Conservation (phyloP, 805 yeast species). For the Wickerhamomyces alni region DNA sequence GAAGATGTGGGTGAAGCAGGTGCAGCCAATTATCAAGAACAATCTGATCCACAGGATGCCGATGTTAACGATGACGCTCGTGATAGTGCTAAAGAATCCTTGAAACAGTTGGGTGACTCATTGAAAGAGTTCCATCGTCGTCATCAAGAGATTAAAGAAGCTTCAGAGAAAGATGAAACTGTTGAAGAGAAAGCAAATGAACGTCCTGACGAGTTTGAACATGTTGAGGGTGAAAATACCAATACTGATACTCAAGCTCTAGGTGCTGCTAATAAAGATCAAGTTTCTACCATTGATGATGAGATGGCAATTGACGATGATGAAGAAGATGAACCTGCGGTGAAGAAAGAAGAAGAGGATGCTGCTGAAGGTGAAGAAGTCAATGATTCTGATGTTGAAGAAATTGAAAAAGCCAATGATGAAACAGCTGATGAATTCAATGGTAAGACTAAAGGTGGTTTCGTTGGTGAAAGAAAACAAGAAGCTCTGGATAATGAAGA, state of each 20-base stretch:
- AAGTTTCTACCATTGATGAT: slow-evolving; percentile 68
- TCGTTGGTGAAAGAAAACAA: slow-evolving; percentile 40
- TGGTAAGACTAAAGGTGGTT: slow-evolving; percentile 44
- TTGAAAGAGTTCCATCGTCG: slow-evolving; percentile 88
- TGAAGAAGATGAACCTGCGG: slow-evolving; percentile 27
- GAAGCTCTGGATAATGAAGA: slow-evolving; percentile 26
- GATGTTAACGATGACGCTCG: slow-evolving; percentile 47
- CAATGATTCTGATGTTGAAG: slow-evolving; percentile 21
- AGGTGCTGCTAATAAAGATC: slow-evolving; percentile 83
- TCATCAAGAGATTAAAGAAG: slow-evolving; percentile 78
- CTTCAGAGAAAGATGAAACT: slow-evolving; percentile 42
- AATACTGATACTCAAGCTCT: slow-evolving; percentile 84
- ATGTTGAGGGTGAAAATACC: slow-evolving; percentile 73
- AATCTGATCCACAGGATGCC: slow-evolving; percentile 35
- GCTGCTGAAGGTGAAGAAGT: slow-evolving; percentile 25
- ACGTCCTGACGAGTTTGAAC: slow-evolving; percentile 82
- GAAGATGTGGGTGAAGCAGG: slow-evolving; percentile 69
- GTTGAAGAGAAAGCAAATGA: slow-evolving; percentile 51
- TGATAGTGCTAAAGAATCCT: slow-evolving; percentile 65
- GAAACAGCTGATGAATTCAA: slow-evolving; percentile 39
- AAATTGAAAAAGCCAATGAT: slow-evolving; percentile 24
- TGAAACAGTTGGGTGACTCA: slow-evolving; percentile 88
- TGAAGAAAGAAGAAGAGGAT: slow-evolving; percentile 28
- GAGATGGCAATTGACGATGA: slow-evolving; percentile 80
- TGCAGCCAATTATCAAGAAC: slow-evolving; percentile 37